Base-by-base conservation (phyloP, 2,329 filamentous ascomycete genomes). In the Cytospora piceicola region DNA sequence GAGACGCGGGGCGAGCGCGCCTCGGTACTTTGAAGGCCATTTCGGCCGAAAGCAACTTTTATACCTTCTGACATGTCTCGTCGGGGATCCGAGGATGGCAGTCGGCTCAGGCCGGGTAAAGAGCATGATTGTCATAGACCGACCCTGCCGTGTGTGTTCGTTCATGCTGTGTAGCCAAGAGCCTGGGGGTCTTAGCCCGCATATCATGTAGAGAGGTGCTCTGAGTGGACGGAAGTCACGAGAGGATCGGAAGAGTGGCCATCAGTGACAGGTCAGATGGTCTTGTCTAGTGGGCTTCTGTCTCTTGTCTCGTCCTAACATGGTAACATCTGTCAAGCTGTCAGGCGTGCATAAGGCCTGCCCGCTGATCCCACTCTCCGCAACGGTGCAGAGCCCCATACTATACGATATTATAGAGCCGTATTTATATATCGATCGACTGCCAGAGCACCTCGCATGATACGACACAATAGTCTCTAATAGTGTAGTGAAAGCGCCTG, bases 31-130 rank as follows among this genome's bases (percentile, higher is more conserved):
- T 27, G 22, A 14, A 56, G 29, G 54, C 22, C 2, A 32, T 39
- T 42, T 64, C 65, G 65, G 56, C 65, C 61, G 65, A 67, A 56
- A 32, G 11, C 6, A 51, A 64, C 58, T 56, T 64, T 64, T 64
- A 67, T 64, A 60, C 8, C 51, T 51, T 49, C 7, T 53, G 39
- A 67, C 9, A 56, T 22, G 27, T 52, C 32, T 24, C 27, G 20
- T 60, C 57, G 57, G 63, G 63, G 34, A 59, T 46, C 57, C 57
- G 27, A 60, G 36, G 14, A 58, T 58, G 49, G 20, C 11, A 14
- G 39, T 54, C 51, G 42, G 46, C 36, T 51, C 46, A 34, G 42
- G 60, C n/a, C n/a, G n/a, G 52, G 53, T 57, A 29, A n/a, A 24
- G 22, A 63, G n/a, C 53, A 63, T 63, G 49, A 14, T 49, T 3